Evolutionary conservation across 371 early-diverging fungal species (phyloP), one percentile per base, ranked within the genome.

Genomic region (Mucor piriformis): DNA sequence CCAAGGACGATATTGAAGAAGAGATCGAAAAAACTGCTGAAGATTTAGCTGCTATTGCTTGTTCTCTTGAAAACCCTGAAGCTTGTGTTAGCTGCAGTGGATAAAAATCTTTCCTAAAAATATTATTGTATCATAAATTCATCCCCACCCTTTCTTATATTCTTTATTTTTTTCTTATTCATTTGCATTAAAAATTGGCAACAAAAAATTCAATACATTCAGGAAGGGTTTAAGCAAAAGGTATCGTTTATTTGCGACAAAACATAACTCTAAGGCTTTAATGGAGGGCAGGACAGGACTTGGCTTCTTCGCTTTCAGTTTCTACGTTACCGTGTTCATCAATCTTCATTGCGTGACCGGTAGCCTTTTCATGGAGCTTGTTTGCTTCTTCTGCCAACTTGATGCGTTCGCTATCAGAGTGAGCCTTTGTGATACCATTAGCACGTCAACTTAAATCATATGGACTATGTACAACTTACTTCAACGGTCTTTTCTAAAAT

Each of bases 41-140:
- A 15, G 82, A 66, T 87, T 85, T 16, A 86, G 84, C 27, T 23
- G 67, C 67, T 32, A 61, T 66, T 40, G 61, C 61, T 74, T 92
- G 77, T 73, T 85, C 69, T 93, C 95, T 70, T 89, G 72, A 94
- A 25, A 95, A 97, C 76, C 79, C 82, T 60, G 97, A 97, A 46
- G 93, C 92, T 10, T 97, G 97, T 69, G 69, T 93, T 58, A 93
- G 90, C 83, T 96, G 97, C 77, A 86, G 87, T 35, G 92, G 92
- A 62, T 92, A 85, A 83, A 16, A 18, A 42, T 3, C 46, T 46
- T 24, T 11, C 4, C 13, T 16, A 23, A 15, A n/a, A 12, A 46
- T 33, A 13, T 25, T 35, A 33, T 18, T 50, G 35, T 50, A 25
- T 43, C 32, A 37, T 58, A 40, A 33, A 38, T 53, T 13, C 32